Base-by-base conservation (phyloP, 2,329 filamentous ascomycete species). In the Grosmannia huntii region DNA sequence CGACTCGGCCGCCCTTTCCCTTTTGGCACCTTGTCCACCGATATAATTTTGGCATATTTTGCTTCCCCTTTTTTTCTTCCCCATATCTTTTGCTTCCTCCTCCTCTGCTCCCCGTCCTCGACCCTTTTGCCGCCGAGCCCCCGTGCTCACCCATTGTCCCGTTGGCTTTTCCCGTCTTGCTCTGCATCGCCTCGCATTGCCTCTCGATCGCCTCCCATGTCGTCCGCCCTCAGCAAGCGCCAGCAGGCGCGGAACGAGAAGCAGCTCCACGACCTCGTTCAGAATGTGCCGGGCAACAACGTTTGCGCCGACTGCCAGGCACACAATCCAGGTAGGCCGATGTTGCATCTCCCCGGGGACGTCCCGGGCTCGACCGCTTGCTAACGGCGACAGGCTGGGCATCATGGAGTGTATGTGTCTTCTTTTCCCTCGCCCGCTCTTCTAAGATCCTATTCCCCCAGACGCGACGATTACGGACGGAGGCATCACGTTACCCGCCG, bases 241-340 rank as follows among this genome's bases (percentile, higher is more conserved):
- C 90, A 96, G 76, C 92, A 96, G 80, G 90, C 88, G 78, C 91
- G 94, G 74, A 96, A 99, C 73, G 94, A 99, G 77, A 89, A 89
- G 70, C 78, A 83, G 58, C 79, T 99, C 64, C 90, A 96, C 68
- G 92, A 97, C 53, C 82, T 99, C 62, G 86, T 97, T 64, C 87
- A 87, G 64, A 83, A 77, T 44, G 66, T 95, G 11, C 82, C 90
- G 10, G 94, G 94, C 60, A 99, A 99, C 76, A 90, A 94, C 70
- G 77, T 84, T 67, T 99, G 94, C 76, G 94, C 94, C 63, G 94
- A 99, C 74, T 99, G 94, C 74, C 82, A 85, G 69, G 86, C 90
- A 61, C 84, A 85, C 70, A 97, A 96, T 73, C 94, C 94, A 83
- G 86, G 90, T 95, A 75, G 67, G 84, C 72, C 31, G 52, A 60